Evolutionary conservation across 148 eudicot genomes (phyloP), one percentile per base, ranked within the genome.

Genomic region (Bassia scoparia): DNA sequence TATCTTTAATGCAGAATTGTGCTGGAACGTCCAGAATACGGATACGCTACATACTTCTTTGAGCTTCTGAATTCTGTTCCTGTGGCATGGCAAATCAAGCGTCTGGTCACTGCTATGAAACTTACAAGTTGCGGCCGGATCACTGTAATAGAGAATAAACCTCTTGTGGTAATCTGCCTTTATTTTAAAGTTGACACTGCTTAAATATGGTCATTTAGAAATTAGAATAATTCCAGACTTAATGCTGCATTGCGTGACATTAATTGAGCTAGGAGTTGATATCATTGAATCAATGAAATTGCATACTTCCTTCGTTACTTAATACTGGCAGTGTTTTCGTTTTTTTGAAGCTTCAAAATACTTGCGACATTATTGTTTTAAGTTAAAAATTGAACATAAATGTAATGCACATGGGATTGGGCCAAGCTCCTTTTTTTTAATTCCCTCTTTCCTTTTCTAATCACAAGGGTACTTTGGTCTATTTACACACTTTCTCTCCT

Each of bases 11-110:
- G 85, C 89, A 96, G 99, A 86, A 90, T 96, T 70, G 99, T 96
- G 82, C 81, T 96, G 73, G 99, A 96, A 77, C 99, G 99, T 67
- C 99, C 99, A 73, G 99, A 96, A 80, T 96, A 92, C 78, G 99
- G 99, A 56, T 96, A 80, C 81, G 99, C 97, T 5, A 87, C 94
- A 38, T 93, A 93, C 81, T 96, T 96, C 84, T 96, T 96, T 83
- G 99, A 96, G 81, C 75, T 96, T 81, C 81, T 85, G 56, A 87
- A 85, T 78, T 87, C 86, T 29, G 69, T 84, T 53, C 79, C 92
- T 44, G 75, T 88, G 67, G 74, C 83, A 49, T 92, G 99, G 99
- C 99, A 96, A 81, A 83, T 96, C 83, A 90, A 84, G 72, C 89
- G 99, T 52, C 80, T 96, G 82, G 92, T 96, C 74, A 96, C 85